Evolutionary conservation across 495 filamentous ascomycete genomes (phyloP).

Genomic region (Umbilicaria muhlenbergii): DNA sequence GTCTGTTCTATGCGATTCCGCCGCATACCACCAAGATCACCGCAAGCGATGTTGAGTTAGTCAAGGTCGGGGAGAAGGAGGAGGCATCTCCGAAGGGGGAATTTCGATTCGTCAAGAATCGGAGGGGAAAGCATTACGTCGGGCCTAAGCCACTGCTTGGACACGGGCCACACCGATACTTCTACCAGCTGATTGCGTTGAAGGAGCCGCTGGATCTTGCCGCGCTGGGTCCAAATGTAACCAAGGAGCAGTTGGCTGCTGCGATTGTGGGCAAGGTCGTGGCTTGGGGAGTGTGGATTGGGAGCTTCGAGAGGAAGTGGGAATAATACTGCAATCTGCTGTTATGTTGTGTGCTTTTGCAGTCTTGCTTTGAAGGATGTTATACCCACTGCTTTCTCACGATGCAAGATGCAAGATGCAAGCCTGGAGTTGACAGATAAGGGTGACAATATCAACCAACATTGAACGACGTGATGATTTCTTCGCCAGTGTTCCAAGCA

Average conservation of each 20-base stretch:
- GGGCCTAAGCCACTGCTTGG: conserved; percentile 28
- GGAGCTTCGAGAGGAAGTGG: conserved; percentile 27
- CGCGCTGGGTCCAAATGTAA: conserved; percentile 17
- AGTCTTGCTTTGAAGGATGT: too few relatives aligned
- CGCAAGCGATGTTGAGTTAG: conserved; percentile 19
- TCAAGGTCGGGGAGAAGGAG: conserved; percentile 4
- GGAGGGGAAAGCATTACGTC: conserved; percentile 18
- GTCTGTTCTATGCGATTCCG: conserved; percentile 29
- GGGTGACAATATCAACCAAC: too few relatives aligned
- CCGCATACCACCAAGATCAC: conserved; percentile 16
- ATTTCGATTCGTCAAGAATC: conserved; percentile 27
- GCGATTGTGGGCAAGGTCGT: conserved; percentile 31
- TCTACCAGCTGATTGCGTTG: conserved; percentile 32
- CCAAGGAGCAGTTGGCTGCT: conserved; percentile 25
- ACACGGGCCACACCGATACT: conserved; percentile 33
- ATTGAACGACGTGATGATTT: too few relatives aligned
- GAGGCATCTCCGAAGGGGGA: conserved; percentile 14
- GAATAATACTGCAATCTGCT: neutral
- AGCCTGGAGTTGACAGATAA: too few relatives aligned
- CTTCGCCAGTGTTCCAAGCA: too few relatives aligned
- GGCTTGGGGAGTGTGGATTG: conserved; percentile 35
- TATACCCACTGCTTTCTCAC: too few relatives aligned
- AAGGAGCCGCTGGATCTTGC: conserved; percentile 22
- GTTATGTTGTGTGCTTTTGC: too few relatives aligned
- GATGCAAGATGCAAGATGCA: too few relatives aligned